These are phyloP conservation scores for Sequoiadendron giganteum DNA, from an alignment of 75 land plant species.

Conservation along the genomic window DNA sequence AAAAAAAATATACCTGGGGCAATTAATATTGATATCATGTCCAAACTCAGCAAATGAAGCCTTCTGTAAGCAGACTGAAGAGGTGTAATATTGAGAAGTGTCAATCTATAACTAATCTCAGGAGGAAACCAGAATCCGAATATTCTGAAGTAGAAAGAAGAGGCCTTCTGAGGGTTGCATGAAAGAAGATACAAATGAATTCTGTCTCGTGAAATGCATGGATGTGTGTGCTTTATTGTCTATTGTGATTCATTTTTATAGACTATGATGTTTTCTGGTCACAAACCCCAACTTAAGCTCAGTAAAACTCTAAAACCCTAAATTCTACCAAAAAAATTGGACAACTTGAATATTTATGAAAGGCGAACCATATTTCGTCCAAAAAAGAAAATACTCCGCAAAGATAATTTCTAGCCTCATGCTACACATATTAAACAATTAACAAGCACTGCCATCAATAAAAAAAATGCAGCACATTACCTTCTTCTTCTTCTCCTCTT, in stretches of 20 bases:
- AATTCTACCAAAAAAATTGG: too few species aligned
- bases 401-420: too few species aligned
- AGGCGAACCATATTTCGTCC: too few species aligned
- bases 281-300: too few species aligned
- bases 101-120: neutral
- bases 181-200: neutral
- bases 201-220: neutral
- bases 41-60: neutral
- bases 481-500: slow-evolving; percentile 39
- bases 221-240: neutral
- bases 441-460: neutral
- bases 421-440: neutral
- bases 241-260: neutral
- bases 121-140: neutral
- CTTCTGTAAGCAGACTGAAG: neutral
- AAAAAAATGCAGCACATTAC: neutral
- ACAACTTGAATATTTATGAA: too few species aligned
- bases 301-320: neutral
- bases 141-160: neutral
- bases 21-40: neutral
- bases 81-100: neutral
- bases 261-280: neutral
- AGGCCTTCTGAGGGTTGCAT: neutral
- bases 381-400: too few species aligned
- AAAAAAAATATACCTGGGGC: neutral